Conservation (phyloP, 345 rosid species). For the Salix exigua region DNA sequence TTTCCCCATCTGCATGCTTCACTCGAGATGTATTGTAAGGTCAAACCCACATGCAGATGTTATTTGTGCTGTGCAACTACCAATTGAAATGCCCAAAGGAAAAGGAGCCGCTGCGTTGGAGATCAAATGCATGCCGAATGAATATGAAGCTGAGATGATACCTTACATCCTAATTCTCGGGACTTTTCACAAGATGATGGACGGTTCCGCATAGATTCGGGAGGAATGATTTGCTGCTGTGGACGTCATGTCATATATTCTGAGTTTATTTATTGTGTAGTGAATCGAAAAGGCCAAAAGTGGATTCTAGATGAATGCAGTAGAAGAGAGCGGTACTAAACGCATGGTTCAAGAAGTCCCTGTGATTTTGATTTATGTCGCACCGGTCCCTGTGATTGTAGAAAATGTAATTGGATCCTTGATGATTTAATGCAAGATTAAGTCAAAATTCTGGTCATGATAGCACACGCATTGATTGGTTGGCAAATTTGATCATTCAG, state of each 20-base stretch:
- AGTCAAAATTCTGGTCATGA: not conserved
- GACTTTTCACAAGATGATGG: not conserved
- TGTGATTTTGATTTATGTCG: too few species aligned
- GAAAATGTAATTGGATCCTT: not conserved
- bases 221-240: not conserved
- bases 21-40: conserved; percentile 3
- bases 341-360: too few species aligned
- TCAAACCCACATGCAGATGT: conserved; percentile 21
- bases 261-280: not conserved
- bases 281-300: not conserved
- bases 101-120: not conserved
- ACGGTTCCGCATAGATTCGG: not conserved
- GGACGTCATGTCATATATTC: not conserved
- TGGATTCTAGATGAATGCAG: not conserved
- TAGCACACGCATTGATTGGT: not conserved
- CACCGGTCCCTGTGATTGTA: not conserved
- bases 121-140: not conserved
- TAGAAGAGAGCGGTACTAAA: too few species aligned
- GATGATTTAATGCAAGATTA: not conserved
- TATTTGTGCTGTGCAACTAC: not conserved
- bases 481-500: not conserved
- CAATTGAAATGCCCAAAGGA: too few species aligned
- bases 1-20: not conserved
- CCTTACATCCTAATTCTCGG: not conserved
- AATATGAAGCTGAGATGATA: not conserved